Evolutionary conservation across 345 rosid species (phyloP).

Genomic region (Psidium friedrichsthalianum): DNA sequence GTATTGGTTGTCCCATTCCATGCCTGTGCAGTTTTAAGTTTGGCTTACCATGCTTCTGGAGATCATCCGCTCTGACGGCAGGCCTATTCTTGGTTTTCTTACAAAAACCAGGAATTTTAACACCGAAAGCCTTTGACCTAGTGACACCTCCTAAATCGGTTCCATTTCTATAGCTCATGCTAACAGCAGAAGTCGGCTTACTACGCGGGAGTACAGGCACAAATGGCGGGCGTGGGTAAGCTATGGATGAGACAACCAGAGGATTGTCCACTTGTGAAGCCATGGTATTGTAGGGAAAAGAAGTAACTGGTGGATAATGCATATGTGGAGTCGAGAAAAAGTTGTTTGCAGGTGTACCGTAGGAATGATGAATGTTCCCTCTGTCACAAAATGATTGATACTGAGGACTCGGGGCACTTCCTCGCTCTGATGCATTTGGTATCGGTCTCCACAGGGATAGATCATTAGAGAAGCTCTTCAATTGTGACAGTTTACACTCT

Average conservation of each 20-base stretch:
- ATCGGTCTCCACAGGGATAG: slow-evolving; percentile 29
- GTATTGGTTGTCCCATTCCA: slow-evolving; percentile 1
- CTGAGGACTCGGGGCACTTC: slow-evolving; percentile 5
- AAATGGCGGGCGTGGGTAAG: slow-evolving; percentile 7
- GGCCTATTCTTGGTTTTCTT: slow-evolving; percentile 25
- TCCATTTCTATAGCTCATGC: slow-evolving; percentile 14
- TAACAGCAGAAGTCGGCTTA: slow-evolving; percentile 8
- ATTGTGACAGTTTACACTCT: not conserved
- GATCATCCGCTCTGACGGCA: slow-evolving; percentile 8
- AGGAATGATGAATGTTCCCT: slow-evolving; percentile 2
- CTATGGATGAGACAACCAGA: slow-evolving; percentile 6
- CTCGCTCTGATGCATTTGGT: slow-evolving; percentile 12
- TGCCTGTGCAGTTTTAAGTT: slow-evolving; percentile 19
- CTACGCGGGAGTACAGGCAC: slow-evolving; percentile 12
- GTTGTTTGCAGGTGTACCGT: slow-evolving; percentile 1
- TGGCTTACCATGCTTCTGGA: slow-evolving; percentile 12
- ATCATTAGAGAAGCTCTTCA: slow-evolving; percentile 18
- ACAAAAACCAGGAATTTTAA: slow-evolving; percentile 1
- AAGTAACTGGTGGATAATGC: not conserved
- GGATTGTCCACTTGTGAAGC: slow-evolving; percentile 14
- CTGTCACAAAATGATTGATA: slow-evolving; percentile 8
- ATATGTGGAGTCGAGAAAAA: not conserved
- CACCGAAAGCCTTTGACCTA: slow-evolving; percentile 9
- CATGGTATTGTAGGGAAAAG: not conserved
- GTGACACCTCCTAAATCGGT: slow-evolving; percentile 6